Evolutionary conservation across 495 filamentous ascomycete species (phyloP).

Genomic region (Letharia lupina): DNA sequence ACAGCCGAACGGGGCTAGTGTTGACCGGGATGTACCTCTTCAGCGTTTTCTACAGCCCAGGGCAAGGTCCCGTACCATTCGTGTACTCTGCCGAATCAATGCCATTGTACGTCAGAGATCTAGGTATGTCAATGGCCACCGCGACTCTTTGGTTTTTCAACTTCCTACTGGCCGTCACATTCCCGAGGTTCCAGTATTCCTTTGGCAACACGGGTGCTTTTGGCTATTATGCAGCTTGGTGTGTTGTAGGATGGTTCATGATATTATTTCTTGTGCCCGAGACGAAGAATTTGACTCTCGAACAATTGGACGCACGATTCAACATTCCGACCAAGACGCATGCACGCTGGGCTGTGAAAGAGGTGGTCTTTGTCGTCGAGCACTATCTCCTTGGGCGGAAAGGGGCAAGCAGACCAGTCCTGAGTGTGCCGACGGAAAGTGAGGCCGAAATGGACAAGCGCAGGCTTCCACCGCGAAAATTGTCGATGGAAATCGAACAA

Average conservation of each 20-base stretch:
- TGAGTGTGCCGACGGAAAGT: not conserved
- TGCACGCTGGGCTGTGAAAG: conserved; percentile 17
- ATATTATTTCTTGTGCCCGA: conserved; percentile 50
- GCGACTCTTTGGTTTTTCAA: conserved; percentile 40
- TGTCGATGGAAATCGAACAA: conserved; percentile 4
- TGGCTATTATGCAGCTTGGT: conserved; percentile 55
- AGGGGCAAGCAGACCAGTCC: conserved; percentile 8
- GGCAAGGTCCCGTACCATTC: conserved; percentile 36
- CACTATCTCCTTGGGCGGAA: conserved; percentile 17
- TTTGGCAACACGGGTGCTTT: conserved; percentile 51
- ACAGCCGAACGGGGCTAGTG: conserved; percentile 38
- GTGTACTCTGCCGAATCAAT: conserved; percentile 52
- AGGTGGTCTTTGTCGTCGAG: conserved; percentile 12
- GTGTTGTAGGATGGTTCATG: conserved; percentile 47
- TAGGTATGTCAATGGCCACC: conserved; percentile 30
- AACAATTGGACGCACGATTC: conserved; percentile 37
- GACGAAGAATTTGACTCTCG: conserved; percentile 48
- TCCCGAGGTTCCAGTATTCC: conserved; percentile 40
- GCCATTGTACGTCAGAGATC: conserved; percentile 52
- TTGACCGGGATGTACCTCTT: conserved; percentile 40
- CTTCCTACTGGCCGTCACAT: conserved; percentile 51
- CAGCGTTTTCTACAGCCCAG: conserved; percentile 46
- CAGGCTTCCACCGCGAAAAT: conserved; percentile 5
- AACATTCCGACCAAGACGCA: conserved; percentile 15
- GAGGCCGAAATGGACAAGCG: conserved; percentile 4